phyloP scores from a whole-genome alignment of 164 flowering plant species.

The Platanus orientalis region DNA sequence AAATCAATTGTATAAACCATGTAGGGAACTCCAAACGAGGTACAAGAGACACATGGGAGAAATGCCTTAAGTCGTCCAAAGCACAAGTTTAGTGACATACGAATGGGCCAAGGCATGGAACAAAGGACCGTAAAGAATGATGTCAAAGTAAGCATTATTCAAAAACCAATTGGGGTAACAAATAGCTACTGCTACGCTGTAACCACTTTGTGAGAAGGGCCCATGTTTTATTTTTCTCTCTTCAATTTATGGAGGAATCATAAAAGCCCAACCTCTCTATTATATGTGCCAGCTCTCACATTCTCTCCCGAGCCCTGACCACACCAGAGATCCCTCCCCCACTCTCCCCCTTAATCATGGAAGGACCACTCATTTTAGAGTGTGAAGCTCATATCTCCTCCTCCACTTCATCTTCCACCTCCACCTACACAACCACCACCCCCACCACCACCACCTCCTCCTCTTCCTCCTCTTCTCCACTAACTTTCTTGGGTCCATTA shows the following conservation, averaged over 20 bases:
- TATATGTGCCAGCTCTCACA: not conserved
- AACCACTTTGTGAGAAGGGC: conserved; percentile 2
- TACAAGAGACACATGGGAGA: too few relatives aligned
- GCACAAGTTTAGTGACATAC: too few relatives aligned
- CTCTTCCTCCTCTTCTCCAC: conserved; percentile 1
- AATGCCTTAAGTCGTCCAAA: too few relatives aligned
- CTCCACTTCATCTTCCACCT: not conserved
- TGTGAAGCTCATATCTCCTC: conserved; percentile 3
- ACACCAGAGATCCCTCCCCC: too few relatives aligned
- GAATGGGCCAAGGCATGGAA: too few relatives aligned
- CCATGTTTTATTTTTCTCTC: not conserved
- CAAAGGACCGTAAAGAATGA: too few relatives aligned
- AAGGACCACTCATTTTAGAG: not conserved
- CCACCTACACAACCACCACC: not conserved
- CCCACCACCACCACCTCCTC: conserved; percentile 8
- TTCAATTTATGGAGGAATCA: conserved; percentile 6
- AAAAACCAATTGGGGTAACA: too few relatives aligned
- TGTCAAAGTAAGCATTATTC: too few relatives aligned
- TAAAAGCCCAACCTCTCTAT: conserved; percentile 12
- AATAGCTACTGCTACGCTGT: too few relatives aligned
- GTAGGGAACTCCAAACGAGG: too few relatives aligned
- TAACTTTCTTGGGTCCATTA: not conserved
- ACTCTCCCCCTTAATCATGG: conserved; percentile 1
- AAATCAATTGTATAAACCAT: too few relatives aligned
- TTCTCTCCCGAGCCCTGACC: not conserved